Conservation (phyloP, 202 grass and related monocot genomes). For the Bolboschoenoplectus hybrid region DNA sequence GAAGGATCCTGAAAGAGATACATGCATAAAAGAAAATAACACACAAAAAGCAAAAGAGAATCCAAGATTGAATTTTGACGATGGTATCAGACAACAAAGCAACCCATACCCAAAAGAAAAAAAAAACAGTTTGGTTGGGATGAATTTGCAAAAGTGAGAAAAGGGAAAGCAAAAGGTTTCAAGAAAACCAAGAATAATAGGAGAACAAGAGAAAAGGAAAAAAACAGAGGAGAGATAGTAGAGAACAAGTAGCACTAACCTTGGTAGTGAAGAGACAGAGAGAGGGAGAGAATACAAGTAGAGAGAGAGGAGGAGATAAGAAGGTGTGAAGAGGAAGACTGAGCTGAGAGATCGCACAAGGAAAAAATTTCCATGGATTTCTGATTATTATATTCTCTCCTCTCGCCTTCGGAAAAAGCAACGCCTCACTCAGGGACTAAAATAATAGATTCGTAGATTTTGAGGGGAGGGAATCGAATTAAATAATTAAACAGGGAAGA, state of each 20-base stretch:
- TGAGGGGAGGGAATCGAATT: slow-evolving; percentile 26
- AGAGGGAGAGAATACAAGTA: not conserved
- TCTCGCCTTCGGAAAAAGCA: slow-evolving; percentile 36
- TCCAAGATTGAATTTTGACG: slow-evolving; percentile 34
- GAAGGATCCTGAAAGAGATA: slow-evolving; percentile 40
- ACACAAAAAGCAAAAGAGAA: slow-evolving; percentile 28
- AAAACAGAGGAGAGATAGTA: not conserved
- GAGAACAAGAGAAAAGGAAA: not conserved
- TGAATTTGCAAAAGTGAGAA: slow-evolving; percentile 28
- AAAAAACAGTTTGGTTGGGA: slow-evolving; percentile 7
- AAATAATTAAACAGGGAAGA: not conserved
- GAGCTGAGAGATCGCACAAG: slow-evolving; percentile 1
- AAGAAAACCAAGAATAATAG: slow-evolving; percentile 1
- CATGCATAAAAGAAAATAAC: slow-evolving; percentile 29
- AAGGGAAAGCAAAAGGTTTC: slow-evolving; percentile 9
- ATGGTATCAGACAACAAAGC: slow-evolving; percentile 31
- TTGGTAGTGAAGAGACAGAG: not conserved
- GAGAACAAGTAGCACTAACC: slow-evolving; percentile 10
- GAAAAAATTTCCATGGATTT: slow-evolving; percentile 15
- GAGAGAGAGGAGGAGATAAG: not conserved
- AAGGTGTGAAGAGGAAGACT: slow-evolving; percentile 37
- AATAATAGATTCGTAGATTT: slow-evolving; percentile 38
- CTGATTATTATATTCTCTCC: slow-evolving; percentile 37
- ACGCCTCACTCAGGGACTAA: slow-evolving; percentile 27
- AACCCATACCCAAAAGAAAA: not conserved